These are phyloP conservation scores for Eimeria praecox DNA, from an alignment of 169 alveolate genomes.

Conservation along the genomic window DNA sequence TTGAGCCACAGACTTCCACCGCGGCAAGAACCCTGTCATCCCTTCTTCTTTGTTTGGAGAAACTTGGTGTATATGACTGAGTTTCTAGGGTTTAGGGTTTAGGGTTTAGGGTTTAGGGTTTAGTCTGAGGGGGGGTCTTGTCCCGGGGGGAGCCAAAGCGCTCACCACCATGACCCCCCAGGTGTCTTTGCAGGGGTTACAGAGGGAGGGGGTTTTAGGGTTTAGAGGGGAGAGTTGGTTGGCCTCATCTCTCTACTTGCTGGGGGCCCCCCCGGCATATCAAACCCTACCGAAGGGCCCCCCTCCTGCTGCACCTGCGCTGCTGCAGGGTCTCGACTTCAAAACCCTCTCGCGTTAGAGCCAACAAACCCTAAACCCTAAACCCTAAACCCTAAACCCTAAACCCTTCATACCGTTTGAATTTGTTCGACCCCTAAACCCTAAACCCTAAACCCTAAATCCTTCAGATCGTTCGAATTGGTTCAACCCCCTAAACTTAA, in stretches of 20 bases:
- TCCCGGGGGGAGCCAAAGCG: not conserved
- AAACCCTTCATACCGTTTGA: not conserved
- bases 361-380: not conserved
- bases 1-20: not conserved
- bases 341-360: not conserved
- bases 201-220: constrained; percentile 3
- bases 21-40: not conserved
- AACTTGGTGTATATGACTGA: not conserved
- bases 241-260: not conserved
- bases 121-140: not conserved
- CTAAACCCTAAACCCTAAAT: not conserved
- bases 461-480: not conserved
- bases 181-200: not conserved
- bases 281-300: not conserved
- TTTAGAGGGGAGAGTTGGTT: not conserved
- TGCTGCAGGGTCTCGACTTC: not conserved
- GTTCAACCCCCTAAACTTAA: not conserved
- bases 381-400: not conserved
- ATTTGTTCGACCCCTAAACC: not conserved
- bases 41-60: not conserved
- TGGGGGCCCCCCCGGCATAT: not conserved
- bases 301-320: not conserved
- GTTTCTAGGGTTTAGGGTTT: not conserved
- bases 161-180: constrained; percentile 30
- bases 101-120: constrained; percentile 6